Evolutionary conservation across 352 stramenopile genomes (phyloP), one percentile per base, ranked within the genome.

Genomic region (Globisporangium spinosum): DNA sequence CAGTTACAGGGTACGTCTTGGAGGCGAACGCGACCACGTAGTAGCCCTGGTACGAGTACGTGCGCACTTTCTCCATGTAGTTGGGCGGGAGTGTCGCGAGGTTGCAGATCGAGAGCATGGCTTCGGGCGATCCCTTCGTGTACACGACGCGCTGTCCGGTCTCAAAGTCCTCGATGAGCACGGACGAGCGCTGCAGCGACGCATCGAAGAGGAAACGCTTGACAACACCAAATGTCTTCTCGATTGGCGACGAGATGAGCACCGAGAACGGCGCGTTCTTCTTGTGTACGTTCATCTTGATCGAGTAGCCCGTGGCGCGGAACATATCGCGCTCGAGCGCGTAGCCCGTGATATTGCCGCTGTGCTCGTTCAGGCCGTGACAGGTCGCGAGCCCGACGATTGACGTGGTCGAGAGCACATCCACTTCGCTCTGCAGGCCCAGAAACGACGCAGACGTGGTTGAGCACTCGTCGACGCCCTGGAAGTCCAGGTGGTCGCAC

Each of bases 261-360:
- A 87, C 71, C 0, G 80, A 83, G 61, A 92, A 92, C 2, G 84
- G 84, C 13, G 76, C 71, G 51, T 80, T 77, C 25, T 71, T 69
- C 55, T 78, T 77, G 69, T 82, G 72, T n/a, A 81, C 64, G 43
- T 83, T 86, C 29, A 65, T 78, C 66, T 90, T 77, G 27, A 93
- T 70, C 6, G 77, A 82, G 70, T 86, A 92, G 13, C 76, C 73
- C 8, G 84, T 87, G 5, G 82, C 76, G 10, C 70, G 77, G 63
- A 94, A 94, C 86, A 94, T 94, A 32, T 87, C 80, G 7, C 70
- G 75, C 65, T 94, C 86, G 15, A 94, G 77, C 3, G 86, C 75
- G 40, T 91, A 94, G 15, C 86, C 86, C 56, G 84, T 78, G 60
- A 91, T 58, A 57, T 74, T 55, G 12, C 86, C 82, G 38, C 70